Base-by-base conservation (phyloP, 208 protist species). In the Acanthamoeba comandoni region DNA sequence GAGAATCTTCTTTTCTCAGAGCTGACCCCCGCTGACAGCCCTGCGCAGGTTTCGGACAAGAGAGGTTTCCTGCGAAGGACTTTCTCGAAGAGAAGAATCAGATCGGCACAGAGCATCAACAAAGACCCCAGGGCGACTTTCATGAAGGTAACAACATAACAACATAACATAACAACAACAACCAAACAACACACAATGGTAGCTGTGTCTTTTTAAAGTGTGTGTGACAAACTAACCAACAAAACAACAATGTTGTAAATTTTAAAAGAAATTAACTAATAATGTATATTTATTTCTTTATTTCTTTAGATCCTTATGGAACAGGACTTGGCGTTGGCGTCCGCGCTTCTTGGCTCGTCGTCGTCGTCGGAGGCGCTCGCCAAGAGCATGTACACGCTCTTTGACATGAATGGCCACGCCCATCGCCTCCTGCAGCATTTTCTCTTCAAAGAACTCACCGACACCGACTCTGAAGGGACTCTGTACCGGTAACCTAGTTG, bases 281-380 rank as follows among this genome's bases (percentile, higher is more conserved):
- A 13, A 19, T 70, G 62, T 70, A 11, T 9, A 19, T 70, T n/a
- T n/a, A n/a, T n/a, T n/a, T n/a, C n/a, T n/a, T n/a, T n/a, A n/a
- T n/a, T n/a, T n/a, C n/a, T n/a, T 70, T 70, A 85, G 75, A 11
- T 85, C n/a, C 75, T 85, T 9, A 22, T 39, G 2, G 75, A 85
- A 3, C 75, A 85, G 0, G 75, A 85, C 12, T 26, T 85, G 2
- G 53, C 53, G 11, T 26, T 85, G 4, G 24, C 52, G 19, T 29
- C 22, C 29, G 53, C 75, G 19, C 52, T 85, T 31, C 75, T n/a
- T n/a, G n/a, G n/a, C n/a, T n/a, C n/a, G n/a, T n/a, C n/a, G n/a
- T 85, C 4, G 75, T 67, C 13, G 9, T 15, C 1, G 75, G 52
- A 31, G 48, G 15, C 24, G 75, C 17, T 64, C 1, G 26, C 24